Evolutionary conservation across 164 flowering plant species (phyloP), one percentile per base, ranked within the genome.

Genomic region (Berberis thunbergii): DNA sequence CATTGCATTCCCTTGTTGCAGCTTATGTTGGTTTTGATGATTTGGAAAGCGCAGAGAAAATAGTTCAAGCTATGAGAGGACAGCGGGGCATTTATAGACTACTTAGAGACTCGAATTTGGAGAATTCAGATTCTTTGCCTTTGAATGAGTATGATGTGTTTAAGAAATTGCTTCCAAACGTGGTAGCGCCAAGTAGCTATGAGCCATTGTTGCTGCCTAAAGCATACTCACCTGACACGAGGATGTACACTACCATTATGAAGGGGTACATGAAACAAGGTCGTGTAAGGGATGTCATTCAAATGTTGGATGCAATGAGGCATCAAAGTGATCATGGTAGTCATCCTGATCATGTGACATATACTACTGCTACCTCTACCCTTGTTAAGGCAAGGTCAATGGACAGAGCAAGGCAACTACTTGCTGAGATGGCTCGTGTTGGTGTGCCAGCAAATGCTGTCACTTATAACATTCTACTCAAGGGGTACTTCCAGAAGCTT

Each of bases 1-100:
- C 99, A 0, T 62, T 94, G 64, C 84, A 79, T 70, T 94, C 97
- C 0, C 86, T 94, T 54, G 94, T 94, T 6, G 96, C 99, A 0
- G 96, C 97, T 1, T 91, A 87, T 73, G 94, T 89, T 43, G 99
- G 97, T 13, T 89, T 94, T 63, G 83, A 82, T 46, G 99, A 94
- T 73, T 67, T 94, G 65, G 86, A 78, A 49, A 79, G 79, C 4
- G 96, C 96, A 2, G 99, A 94, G 80, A 79, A 67, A 54, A 57
- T 91, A 65, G 84, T 94, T 58, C 97, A 89, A 69, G 95, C 96
- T 5, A 83, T 94, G 97, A 74, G 96, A 61, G 87, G 88, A 10
- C 69, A 94, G 72, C 67, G 66, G 56, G 96, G 91, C 59, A 48
- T 94, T 1, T 89, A 91, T 68, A 79, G 60, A 75, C 69, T 89